Evolutionary conservation across 805 yeast species (phyloP).

Genomic region (Teunomyces tritomae): DNA sequence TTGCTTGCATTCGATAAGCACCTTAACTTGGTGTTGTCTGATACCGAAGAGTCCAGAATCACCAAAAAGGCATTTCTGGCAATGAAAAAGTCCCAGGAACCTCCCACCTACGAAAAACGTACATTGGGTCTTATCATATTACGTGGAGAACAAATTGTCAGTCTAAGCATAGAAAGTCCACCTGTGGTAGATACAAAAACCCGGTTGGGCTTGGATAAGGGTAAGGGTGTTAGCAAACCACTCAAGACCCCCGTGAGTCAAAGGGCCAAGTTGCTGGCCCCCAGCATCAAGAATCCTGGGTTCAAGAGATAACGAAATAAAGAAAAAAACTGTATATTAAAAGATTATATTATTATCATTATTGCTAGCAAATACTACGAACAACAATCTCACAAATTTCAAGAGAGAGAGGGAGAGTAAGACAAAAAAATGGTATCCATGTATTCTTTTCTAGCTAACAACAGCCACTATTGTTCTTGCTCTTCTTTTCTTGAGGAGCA

Average conservation of each 20-base stretch:
- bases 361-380: neutral
- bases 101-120: conserved; percentile 63
- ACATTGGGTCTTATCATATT: conserved; percentile 76
- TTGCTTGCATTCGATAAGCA: conserved; percentile 85
- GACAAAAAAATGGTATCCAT: neutral
- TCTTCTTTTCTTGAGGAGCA: conserved; percentile 76
- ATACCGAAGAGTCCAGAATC: conserved; percentile 78
- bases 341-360: neutral
- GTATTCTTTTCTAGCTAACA: conserved; percentile 45
- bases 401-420: too few relatives aligned
- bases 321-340: neutral
- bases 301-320: neutral
- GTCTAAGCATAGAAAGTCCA: conserved; percentile 64
- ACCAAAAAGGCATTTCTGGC: conserved; percentile 55
- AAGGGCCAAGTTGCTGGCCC: conserved; percentile 24
- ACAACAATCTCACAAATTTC: neutral
- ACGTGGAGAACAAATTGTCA: conserved; percentile 84
- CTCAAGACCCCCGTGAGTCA: conserved; percentile 32
- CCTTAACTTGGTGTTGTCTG: conserved; percentile 81
- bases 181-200: conserved; percentile 47
- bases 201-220: conserved; percentile 24
- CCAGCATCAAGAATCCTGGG: conserved; percentile 11
- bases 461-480: conserved; percentile 60
- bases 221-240: conserved; percentile 27
- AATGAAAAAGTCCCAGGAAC: conserved; percentile 28